Evolutionary conservation across 2,329 filamentous ascomycete genomes (phyloP), one percentile per base, ranked within the genome.

Genomic region (Pezizomycotina sp.): DNA sequence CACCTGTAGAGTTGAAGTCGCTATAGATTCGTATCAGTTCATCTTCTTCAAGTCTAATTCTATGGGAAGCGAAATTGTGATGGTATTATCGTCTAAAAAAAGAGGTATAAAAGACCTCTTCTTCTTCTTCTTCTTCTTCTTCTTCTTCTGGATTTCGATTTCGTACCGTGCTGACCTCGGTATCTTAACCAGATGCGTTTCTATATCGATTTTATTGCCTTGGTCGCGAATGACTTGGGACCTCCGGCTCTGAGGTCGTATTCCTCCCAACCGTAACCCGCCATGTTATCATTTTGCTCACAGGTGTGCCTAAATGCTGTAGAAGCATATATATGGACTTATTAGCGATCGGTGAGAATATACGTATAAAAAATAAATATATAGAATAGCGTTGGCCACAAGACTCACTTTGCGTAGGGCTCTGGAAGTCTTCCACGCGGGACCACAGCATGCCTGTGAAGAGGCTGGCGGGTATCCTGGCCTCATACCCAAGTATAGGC

Each of bases 211-310:
- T 38, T 69, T 70, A 59, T 98, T 98, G 31, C 71, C 77, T 35
- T 75, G 74, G 56, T 98, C 89, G 54, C 91, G 82, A 42, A 98
- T 86, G 1, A 78, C 79, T 59, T 98, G 82, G 14, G 66, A 37
- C 89, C 89, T 45, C 89, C 89, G 38, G 68, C 77, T 39, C 89
- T 69, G 14, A 83, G 75, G 58, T 98, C 89, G 57, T 91, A 98
- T 56, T 92, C 81, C 52, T 95, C 84, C 89, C 89, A 98, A 45
- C 89, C 89, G 57, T 98, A 98, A 37, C 86, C 86, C 30, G 73
- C 77, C 68, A 98, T 92, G 47, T 78, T 78, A 56, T 91, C 82
- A 56, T 89, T 71, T 57, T 98, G 89, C 58, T 95, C 89, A 60
- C 89, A 98, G 0, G 89, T 93, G 57, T 92, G 83, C 47, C 89